Conservation (phyloP, 2,329 filamentous ascomycete species). For the Ophiostoma pallidulum region DNA sequence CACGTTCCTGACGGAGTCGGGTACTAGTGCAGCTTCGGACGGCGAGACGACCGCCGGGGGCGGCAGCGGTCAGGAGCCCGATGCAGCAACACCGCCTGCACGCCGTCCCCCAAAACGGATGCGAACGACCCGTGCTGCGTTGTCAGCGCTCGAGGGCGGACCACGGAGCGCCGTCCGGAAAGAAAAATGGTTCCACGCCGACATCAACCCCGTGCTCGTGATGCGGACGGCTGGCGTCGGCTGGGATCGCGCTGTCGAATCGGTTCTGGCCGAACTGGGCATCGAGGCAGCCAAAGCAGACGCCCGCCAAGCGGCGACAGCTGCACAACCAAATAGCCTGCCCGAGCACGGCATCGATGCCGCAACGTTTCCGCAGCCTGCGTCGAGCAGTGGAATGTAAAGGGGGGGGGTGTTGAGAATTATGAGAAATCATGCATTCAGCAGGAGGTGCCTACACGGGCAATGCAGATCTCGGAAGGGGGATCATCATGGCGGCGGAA, state of each 20-base stretch:
- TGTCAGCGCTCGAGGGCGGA: slow-evolving; percentile 61
- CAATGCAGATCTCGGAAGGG: no score
- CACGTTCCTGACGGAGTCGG: slow-evolving; percentile 44
- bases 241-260: slow-evolving; percentile 18
- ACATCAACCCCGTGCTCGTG: slow-evolving; percentile 46
- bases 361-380: no score
- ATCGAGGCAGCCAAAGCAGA: slow-evolving; percentile 2
- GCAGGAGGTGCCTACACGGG: no score
- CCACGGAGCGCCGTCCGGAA: slow-evolving; percentile 50
- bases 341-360: not conserved
- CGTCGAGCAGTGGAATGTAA: no score
- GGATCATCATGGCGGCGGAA: no score
- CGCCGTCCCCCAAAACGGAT: slow-evolving; percentile 36
- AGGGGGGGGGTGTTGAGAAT: no score
- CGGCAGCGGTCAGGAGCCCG: no score
- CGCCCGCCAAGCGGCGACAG: not conserved
- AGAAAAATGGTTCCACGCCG: slow-evolving; percentile 56
- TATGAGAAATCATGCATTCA: no score
- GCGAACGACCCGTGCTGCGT: slow-evolving; percentile 58
- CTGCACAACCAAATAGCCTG: no score
- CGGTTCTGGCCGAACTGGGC: slow-evolving; percentile 1
- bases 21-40: no score
- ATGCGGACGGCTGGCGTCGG: slow-evolving; percentile 41
- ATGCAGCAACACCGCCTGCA: not conserved
- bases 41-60: not conserved